Percentiles rank a stretch among this genome's conserved stretches.
Evolutionary conservation across 345 rosid species (phyloP).

Genomic region (Populus tremula): DNA sequence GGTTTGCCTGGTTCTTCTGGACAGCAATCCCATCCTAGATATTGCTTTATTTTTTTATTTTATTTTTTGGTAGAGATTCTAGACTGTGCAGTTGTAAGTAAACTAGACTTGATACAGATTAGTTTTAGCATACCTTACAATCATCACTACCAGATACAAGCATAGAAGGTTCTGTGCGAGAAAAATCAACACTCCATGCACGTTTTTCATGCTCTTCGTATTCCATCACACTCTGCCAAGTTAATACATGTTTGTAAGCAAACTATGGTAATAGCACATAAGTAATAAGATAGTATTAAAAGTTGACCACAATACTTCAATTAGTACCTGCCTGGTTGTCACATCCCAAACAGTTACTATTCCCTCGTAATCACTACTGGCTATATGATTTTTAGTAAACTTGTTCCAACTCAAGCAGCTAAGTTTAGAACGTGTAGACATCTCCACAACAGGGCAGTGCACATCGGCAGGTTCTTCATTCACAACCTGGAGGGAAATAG

Average conservation of each 20-base stretch:
- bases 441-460: conserved; percentile 90
- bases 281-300: background rate
- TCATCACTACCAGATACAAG: conserved; percentile 99
- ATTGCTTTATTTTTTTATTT: no score
- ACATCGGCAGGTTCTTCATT: conserved; percentile 71
- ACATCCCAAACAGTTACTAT: conserved; percentile 99
- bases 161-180: conserved; percentile 84
- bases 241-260: conserved; percentile 2
- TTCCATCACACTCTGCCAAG: conserved; percentile 80
- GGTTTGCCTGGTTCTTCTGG: conserved; percentile 9
- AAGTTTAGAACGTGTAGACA: conserved; percentile 93
- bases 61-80: background rate
- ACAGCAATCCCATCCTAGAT: background rate
- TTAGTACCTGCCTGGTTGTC: conserved; percentile 74
- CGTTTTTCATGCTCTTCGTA: conserved; percentile 99
- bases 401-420: conserved; percentile 99
- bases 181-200: conserved; percentile 99
- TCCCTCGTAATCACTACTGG: conserved; percentile 99
- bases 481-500: conserved; percentile 59
- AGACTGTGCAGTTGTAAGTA: background rate
- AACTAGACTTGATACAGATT: conserved; percentile 5
- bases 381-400: conserved; percentile 81
- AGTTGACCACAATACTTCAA: conserved; percentile 12
- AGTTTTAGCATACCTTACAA: conserved; percentile 60
- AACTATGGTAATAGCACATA: background rate